phyloP scores from a whole-genome alignment of 306 rosid genomes.

The Prunus mongolica region DNA sequence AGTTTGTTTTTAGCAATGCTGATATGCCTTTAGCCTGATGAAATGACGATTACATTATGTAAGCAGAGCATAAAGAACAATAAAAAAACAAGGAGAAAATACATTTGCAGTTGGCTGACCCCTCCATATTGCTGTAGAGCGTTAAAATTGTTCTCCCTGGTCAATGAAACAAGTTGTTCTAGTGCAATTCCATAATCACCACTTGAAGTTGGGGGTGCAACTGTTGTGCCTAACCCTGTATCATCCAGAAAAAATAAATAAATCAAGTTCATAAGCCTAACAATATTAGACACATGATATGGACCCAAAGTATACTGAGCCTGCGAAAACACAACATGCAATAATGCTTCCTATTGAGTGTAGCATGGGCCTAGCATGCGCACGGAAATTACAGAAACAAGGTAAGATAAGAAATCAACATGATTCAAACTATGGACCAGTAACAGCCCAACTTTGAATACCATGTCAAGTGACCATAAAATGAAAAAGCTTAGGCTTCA shows the following conservation, averaged over 20 bases:
- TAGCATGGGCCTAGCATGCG: background rate
- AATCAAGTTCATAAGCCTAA: background rate
- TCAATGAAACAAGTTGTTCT: conserved; percentile 68
- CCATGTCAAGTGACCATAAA: background rate
- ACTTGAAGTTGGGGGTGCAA: conserved; percentile 39
- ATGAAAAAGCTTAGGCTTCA: background rate
- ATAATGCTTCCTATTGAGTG: background rate
- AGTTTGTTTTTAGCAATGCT: conserved; percentile 46
- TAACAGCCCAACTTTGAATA: background rate
- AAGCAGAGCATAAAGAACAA: conserved; percentile 5
- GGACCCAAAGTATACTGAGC: background rate
- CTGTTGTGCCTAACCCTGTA: conserved; percentile 37
- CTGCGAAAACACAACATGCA: background rate
- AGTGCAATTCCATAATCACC: conserved; percentile 58
- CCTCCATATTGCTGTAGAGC: conserved; percentile 73
- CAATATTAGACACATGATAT: background rate
- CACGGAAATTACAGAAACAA: background rate
- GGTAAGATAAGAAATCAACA: background rate
- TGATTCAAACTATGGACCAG: background rate
- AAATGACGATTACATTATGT: conserved; percentile 2
- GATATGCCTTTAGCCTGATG: conserved; percentile 74
- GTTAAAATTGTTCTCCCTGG: conserved; percentile 56
- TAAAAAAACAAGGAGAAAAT: background rate
- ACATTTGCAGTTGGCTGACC: conserved; percentile 39
- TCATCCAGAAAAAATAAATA: conserved; percentile 16